Evolutionary conservation across 2,329 filamentous ascomycete genomes (phyloP).

Genomic region (Diaporthe ampelina): DNA sequence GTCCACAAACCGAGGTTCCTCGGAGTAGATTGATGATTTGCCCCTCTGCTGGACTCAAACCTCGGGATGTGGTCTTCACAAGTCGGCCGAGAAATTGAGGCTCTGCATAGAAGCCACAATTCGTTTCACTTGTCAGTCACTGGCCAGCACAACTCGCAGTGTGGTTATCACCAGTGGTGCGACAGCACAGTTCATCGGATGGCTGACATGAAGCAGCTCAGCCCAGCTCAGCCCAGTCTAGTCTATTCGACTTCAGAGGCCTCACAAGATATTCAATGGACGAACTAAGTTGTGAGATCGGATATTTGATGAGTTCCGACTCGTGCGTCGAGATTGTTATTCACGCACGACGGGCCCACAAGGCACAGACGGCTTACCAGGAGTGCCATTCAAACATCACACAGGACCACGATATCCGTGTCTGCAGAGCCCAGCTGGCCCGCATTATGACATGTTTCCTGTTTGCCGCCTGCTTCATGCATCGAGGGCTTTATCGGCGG

Average conservation of each 20-base stretch:
- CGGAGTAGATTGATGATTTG: neutral
- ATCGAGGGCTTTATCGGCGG: neutral
- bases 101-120: neutral
- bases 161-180: constrained; percentile 1
- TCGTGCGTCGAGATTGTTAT: constrained; percentile 9
- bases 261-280: neutral
- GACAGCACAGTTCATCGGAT: constrained; percentile 19
- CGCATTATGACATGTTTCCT: constrained; percentile 11
- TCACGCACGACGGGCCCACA: neutral
- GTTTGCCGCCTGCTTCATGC: constrained; percentile 19
- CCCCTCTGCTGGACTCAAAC: neutral
- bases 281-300: neutral
- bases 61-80: neutral
- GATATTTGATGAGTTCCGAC: constrained; percentile 3
- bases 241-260: neutral
- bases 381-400: neutral
- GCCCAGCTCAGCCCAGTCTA: neutral
- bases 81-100: neutral
- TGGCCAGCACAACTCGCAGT: neutral
- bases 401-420: constrained; percentile 3
- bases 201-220: constrained; percentile 1
- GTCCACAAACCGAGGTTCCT: neutral
- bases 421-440: neutral
- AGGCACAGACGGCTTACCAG: neutral
- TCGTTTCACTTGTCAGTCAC: neutral